Conservation (phyloP, 2,329 filamentous ascomycete species). For the Pyricularia sp. region DNA sequence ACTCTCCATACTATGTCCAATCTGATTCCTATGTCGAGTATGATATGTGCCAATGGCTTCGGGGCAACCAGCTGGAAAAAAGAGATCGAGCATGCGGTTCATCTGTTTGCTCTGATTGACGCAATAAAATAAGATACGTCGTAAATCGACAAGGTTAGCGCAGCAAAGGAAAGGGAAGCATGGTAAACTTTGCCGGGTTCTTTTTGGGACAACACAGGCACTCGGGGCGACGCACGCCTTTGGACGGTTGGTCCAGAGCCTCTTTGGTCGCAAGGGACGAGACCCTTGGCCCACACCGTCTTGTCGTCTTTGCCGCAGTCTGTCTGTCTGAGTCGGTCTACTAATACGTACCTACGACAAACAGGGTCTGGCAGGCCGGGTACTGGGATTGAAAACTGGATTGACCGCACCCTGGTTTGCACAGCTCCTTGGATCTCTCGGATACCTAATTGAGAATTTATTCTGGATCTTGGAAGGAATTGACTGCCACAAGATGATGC, state of each 20-base stretch:
- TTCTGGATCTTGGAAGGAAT: neutral
- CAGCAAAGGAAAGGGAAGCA: neutral
- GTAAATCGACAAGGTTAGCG: neutral
- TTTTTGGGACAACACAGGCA: neutral
- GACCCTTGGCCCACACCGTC: neutral
- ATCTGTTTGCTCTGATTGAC: neutral
- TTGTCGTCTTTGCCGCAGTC: neutral
- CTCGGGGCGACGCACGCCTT: neutral
- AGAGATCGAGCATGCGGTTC: neutral
- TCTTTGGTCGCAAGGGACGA: neutral
- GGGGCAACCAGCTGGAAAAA: neutral
- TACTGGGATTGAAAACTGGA: neutral
- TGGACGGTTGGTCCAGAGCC: neutral
- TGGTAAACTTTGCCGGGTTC: neutral
- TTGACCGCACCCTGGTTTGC: neutral
- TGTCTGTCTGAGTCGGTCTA: neutral
- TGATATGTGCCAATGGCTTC: neutral
- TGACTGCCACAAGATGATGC: neutral
- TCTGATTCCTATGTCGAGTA: too few relatives aligned
- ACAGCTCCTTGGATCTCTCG: neutral
- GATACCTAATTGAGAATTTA: neutral
- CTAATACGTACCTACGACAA: neutral
- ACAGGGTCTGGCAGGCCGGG: neutral
- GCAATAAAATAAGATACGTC: neutral
- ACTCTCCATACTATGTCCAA: neutral